Percentiles rank a stretch among this genome's conserved stretches.
Conservation (phyloP, 164 flowering plant genomes). For the Protea cynaroides region DNA sequence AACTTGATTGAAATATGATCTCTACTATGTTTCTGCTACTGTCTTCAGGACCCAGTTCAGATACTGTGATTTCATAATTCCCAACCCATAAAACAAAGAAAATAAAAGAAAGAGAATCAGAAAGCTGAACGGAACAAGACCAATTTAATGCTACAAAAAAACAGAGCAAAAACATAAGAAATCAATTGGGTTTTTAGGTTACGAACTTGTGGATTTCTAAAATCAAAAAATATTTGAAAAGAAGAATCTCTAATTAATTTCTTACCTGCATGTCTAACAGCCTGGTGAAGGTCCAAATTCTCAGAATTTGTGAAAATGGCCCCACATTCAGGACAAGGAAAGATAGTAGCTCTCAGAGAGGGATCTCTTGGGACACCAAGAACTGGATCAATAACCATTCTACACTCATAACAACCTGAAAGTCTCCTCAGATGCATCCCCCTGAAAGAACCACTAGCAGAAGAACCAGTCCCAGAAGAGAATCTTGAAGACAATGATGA, state of each 20-base stretch:
- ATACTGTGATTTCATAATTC: conserved; percentile 36
- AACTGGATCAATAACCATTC: conserved; percentile 84
- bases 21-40: conserved; percentile 90
- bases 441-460: conserved; percentile 42
- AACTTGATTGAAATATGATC: conserved; percentile 94
- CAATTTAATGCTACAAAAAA: not conserved
- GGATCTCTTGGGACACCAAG: conserved; percentile 57
- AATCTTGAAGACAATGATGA: conserved; percentile 11
- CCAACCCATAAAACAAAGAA: too few species aligned
- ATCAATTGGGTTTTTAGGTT: not conserved
- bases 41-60: conserved; percentile 79
- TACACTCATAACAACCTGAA: conserved; percentile 90
- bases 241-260: not conserved
- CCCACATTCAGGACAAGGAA: conserved; percentile 75
- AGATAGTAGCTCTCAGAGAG: conserved; percentile 49
- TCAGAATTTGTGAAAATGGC: conserved; percentile 76
- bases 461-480: conserved; percentile 24
- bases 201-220: not conserved
- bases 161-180: not conserved
- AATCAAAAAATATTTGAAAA: not conserved
- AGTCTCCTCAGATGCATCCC: conserved; percentile 68
- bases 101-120: conserved; percentile 2
- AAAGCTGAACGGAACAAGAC: conserved; percentile 3
- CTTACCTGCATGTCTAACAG: conserved; percentile 87
- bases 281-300: conserved; percentile 73